Evolutionary conservation across 352 stramenopile genomes (phyloP), one percentile per base, ranked within the genome.

Genomic region (Phytophthora brassicae): DNA sequence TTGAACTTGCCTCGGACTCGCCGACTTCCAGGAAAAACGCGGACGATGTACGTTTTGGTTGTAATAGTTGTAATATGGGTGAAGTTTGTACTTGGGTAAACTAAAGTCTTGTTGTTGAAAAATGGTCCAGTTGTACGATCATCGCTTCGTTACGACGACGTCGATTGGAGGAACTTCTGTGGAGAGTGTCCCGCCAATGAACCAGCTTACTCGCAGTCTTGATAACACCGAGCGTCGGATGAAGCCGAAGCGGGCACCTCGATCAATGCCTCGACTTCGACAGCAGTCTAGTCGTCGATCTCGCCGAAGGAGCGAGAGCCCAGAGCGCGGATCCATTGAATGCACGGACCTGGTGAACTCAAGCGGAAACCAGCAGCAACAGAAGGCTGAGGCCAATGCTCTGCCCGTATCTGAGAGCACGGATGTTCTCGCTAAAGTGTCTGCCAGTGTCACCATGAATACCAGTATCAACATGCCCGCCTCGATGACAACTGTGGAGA

Each of bases 1-100:
- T 90, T 41, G 84, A 93, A 56, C 66, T 91, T 29, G 72, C 82
- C 26, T 84, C 68, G 14, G 78, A 88, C 61, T 84, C 83, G 16
- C 77, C 81, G 14, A 75, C 72, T 12, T 84, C 77, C 4, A 72
- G 70, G 31, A 79, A 80, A 28, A 74, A 75, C 56, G 71, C 77
- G 6, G 77, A 87, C 46, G 78, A 86, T 47, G 82, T 89, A 72
- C 33, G 65, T 56, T 26, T 33, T 0, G 26, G 0, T 4, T 31
- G 6, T 23, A 3, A 24, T 14, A 31, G 11, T 43, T 38, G 12
- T 22, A 19, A n/a, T n/a, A n/a, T n/a, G n/a, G n/a, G n/a, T n/a
- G n/a, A n/a, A 24, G 3, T 60, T 39, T 22, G 51, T 13, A 42
- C n/a, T n/a, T 54, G 17, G 14, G 44, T 11, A 11, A 9, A 28